These are phyloP conservation scores for Scheffersomyces stipitis DNA, from an alignment of 805 yeast genomes.

Conservation along the genomic window DNA sequence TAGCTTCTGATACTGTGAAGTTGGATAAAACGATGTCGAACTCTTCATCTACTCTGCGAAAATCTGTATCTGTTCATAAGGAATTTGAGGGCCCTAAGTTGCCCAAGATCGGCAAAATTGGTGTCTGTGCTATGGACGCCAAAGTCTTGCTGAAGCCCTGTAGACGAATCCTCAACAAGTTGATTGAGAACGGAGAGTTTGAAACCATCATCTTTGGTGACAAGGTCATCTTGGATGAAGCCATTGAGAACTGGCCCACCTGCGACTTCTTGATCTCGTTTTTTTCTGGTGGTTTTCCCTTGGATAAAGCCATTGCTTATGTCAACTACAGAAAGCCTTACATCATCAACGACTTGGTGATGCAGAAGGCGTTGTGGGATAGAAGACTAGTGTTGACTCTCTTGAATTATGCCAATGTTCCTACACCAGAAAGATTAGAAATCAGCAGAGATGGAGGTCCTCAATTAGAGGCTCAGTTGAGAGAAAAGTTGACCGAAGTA, in stretches of 20 bases:
- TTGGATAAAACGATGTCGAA: slow-evolving; percentile 38
- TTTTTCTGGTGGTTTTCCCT: slow-evolving; percentile 94
- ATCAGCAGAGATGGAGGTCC: slow-evolving; percentile 98
- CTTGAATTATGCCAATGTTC: slow-evolving; percentile 77
- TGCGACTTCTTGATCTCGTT: slow-evolving; percentile 93
- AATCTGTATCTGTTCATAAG: slow-evolving; percentile 32
- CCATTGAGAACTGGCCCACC: slow-evolving; percentile 97
- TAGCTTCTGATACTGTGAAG: slow-evolving; percentile 16
- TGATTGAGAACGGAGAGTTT: slow-evolving; percentile 91
- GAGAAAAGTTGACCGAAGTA: slow-evolving; percentile 43
- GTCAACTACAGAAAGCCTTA: slow-evolving; percentile 89
- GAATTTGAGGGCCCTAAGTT: slow-evolving; percentile 49
- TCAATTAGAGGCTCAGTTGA: slow-evolving; percentile 59
- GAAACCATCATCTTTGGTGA: slow-evolving; percentile 97
- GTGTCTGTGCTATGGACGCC: slow-evolving; percentile 98
- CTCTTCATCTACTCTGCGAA: slow-evolving; percentile 30
- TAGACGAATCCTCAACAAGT: slow-evolving; percentile 79
- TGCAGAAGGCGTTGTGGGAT: slow-evolving; percentile 98
- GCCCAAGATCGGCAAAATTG: slow-evolving; percentile 86
- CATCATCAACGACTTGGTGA: slow-evolving; percentile 79
- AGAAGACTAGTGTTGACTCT: slow-evolving; percentile 82
- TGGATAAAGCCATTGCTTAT: slow-evolving; percentile 91
- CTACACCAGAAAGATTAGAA: slow-evolving; percentile 85
- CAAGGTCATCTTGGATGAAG: slow-evolving; percentile 91
- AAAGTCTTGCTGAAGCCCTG: slow-evolving; percentile 96